Base-by-base conservation (phyloP, 2,329 filamentous ascomycete species). In the Colletotrichum sp. region DNA sequence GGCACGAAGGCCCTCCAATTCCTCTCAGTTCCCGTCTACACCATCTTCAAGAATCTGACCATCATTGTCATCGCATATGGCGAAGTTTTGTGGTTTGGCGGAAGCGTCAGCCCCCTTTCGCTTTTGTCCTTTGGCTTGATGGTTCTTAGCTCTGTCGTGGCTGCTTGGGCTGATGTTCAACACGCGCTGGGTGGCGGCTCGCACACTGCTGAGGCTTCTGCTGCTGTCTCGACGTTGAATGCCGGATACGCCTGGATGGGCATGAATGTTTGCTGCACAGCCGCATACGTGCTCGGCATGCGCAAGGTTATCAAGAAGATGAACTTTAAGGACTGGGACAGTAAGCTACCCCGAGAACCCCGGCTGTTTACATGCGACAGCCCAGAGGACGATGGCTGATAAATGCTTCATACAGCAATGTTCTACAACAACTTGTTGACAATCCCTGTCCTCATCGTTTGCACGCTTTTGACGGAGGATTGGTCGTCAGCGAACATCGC, bases 321-420 rank as follows among this genome's bases (percentile, higher is more conserved):
- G 89, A 98, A 98, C 90, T 99, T 99, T 88, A 98, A 98, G 91
- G 97, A 99, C 85, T 99, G 98, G 89, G 97, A 99, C 85, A 98
- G 96, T 98, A 91, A 87, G 96, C 93, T 59, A 15, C 59, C 22
- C 44, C 71, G 60, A 32, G 16, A 24, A 22, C 15, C 13, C 7
- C n/a, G 9, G 18, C 30, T 63, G 72, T 13, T 57, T 71, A 48
- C 28, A 36, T 32, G 24, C 78, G n/a, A 15, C 13, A 32, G 22
- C 22, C 12, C n/a, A 34, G 59, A 36, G 32, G 28, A 22, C 28
- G n/a, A 30, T 68, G 8, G 63, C 84, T 88, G 44, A 76, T 39
- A 16, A 16, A 18, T 24, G 22, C 22, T 36, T 64, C 80, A 86
- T 82, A 9, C 64, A 99, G 96, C 96, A 83, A 99, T 99, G 97